Percentiles rank a stretch among this genome's conserved stretches.
These are phyloP conservation scores for Barbatosphaeria neglecta DNA, from an alignment of 495 filamentous ascomycete species.

Conservation along the genomic window DNA sequence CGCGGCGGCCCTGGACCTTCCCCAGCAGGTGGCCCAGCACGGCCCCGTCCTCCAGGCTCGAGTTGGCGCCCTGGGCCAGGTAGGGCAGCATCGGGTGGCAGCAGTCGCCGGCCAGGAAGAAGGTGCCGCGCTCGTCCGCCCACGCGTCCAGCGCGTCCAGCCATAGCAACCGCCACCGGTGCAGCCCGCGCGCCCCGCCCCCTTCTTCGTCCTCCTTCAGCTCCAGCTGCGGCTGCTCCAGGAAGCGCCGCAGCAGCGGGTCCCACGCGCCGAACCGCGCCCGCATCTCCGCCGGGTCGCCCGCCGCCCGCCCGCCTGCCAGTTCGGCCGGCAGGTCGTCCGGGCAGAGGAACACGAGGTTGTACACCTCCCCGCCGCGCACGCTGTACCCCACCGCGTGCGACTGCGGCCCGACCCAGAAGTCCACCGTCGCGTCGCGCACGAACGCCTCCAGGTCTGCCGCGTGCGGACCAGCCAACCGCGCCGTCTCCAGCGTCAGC, in stretches of 20 bases:
- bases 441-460: conserved; percentile 32
- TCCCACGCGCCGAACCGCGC: conserved; percentile 41
- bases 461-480: conserved; percentile 36
- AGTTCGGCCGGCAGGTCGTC: conserved; percentile 37
- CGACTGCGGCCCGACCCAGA: conserved; percentile 54
- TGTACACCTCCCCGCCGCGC: conserved; percentile 38
- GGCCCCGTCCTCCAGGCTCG: conserved; percentile 43
- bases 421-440: conserved; percentile 46
- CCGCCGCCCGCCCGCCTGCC: conserved; percentile 21
- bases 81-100: conserved; percentile 62
- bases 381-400: conserved; percentile 51
- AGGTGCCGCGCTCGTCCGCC: conserved; percentile 26
- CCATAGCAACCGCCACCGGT: conserved; percentile 44
- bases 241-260: conserved; percentile 34
- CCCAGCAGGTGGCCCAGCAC: conserved; percentile 39
- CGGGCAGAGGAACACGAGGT: conserved; percentile 45
- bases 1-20: too few species aligned
- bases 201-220: too few species aligned
- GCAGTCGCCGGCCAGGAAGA: conserved; percentile 43
- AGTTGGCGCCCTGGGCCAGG: conserved; percentile 49
- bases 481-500: conserved; percentile 37
- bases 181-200: conserved; percentile 24
- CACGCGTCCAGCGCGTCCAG: conserved; percentile 25
- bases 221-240: conserved; percentile 16
- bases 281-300: conserved; percentile 36